Conservation (phyloP, 345 rosid species). For the Psidium friedrichsthalianum region DNA sequence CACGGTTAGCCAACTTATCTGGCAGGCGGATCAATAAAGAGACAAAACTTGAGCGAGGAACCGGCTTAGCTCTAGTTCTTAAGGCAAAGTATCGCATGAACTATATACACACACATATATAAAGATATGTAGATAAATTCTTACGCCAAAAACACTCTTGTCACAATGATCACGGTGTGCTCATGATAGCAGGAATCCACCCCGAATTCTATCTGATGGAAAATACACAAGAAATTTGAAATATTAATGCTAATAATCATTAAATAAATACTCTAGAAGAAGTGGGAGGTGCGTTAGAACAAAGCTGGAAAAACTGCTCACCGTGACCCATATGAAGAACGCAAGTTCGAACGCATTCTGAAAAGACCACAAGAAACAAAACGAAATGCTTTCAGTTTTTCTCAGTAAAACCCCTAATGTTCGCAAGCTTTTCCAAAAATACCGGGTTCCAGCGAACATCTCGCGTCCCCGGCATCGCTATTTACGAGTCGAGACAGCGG, state of each 20-base stretch:
- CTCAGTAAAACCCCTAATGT: neutral
- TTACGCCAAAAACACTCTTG: slow-evolving; percentile 60
- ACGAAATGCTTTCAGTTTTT: neutral
- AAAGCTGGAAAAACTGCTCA: slow-evolving; percentile 1
- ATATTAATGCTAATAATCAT: neutral
- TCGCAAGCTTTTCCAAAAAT: neutral
- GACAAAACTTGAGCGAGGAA: too few relatives aligned
- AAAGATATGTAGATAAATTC: slow-evolving; percentile 1
- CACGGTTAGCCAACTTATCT: too few relatives aligned
- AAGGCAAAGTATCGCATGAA: too few relatives aligned
- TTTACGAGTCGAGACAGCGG: neutral
- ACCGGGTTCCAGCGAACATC: neutral
- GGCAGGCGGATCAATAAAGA: too few relatives aligned
- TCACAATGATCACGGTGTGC: slow-evolving; percentile 15
- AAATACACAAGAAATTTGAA: neutral
- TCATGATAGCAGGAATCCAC: slow-evolving; percentile 59
- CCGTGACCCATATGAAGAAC: slow-evolving; percentile 66
- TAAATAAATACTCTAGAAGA: neutral
- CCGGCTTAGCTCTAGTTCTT: too few relatives aligned
- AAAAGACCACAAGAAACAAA: neutral
- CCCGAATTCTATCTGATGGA: slow-evolving; percentile 34
- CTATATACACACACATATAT: too few relatives aligned
- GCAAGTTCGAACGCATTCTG: slow-evolving; percentile 81
- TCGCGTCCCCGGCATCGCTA: neutral
- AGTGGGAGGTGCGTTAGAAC: neutral